Evolutionary conservation across 805 yeast genomes (phyloP).

Genomic region (Alloascoidea hylecoeti): DNA sequence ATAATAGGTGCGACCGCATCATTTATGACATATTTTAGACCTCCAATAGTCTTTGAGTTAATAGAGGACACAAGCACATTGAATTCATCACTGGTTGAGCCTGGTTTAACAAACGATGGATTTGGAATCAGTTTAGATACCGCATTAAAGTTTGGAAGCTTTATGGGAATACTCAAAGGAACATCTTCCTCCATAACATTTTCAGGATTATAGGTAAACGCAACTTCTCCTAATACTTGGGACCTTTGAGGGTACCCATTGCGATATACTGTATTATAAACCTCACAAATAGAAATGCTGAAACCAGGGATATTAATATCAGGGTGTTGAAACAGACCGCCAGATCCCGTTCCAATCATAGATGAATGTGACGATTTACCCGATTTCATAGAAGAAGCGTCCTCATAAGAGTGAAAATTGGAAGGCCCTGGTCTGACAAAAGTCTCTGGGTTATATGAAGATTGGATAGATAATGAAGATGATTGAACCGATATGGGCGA

Average conservation of each 20-base stretch:
- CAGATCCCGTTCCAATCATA: no score
- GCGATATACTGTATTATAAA: neutral
- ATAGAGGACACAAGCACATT: neutral
- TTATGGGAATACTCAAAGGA: neutral
- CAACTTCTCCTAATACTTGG: neutral
- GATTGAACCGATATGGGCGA: no score
- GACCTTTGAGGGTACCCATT: neutral
- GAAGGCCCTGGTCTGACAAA: no score
- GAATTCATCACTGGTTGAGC: neutral
- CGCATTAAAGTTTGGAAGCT: no score
- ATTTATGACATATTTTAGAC: neutral
- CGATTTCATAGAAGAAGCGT: no score
- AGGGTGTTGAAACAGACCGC: conserved; percentile 1
- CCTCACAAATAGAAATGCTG: neutral
- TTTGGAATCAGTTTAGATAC: neutral
- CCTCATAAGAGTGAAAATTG: no score
- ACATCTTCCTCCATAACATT: neutral
- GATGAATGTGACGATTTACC: no score
- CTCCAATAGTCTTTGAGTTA: neutral
- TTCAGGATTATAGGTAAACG: neutral
- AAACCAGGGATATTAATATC: neutral
- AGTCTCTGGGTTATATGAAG: no score
- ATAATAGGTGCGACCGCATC: neutral
- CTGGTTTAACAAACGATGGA: neutral
- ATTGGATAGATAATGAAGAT: no score